Base-by-base conservation (phyloP, 2,329 filamentous ascomycete genomes). In the Fusarium haematococcum region DNA sequence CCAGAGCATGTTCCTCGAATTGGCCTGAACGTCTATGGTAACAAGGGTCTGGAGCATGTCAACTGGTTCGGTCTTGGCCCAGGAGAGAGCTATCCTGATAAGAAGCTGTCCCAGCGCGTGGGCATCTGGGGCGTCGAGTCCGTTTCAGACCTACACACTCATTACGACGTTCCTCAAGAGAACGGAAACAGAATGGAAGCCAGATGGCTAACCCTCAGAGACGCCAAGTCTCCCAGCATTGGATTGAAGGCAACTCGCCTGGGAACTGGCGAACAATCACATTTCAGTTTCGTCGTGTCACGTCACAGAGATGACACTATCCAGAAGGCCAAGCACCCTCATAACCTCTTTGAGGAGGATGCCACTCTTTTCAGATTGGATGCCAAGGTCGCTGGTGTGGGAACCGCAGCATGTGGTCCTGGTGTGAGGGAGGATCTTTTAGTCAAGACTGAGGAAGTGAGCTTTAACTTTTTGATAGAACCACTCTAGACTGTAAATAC, bases 151-250 rank as follows among this genome's bases (percentile, higher is more conserved):
- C 84, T 93, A 30, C 87, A 88, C 77, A 86, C 87, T 0, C 83
- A 85, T 1, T 93, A 93, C 75, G 92, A 94, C 20, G 90, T 91
- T 25, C 92, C 92, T 0, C 92, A 94, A 78, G 92, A 94, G 75
- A 90, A 88, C 62, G 90, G 90, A 1, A 94, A 93, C 79, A 85
- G 89, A 16, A 89, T 88, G 64, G 89, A 89, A 37, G 89, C 88
- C 0, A 84, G 88, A 8, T 93, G 90, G 88, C 80, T 93, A 5
- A 81, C 82, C 16, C 67, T 86, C 8, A 77, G 65, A 4, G 67
- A 80, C 25, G 61, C 67, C 11, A 64, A 63, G 9, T 65, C 75
- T 0, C 69, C 68, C 2, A 71, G 59, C 16, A 35, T 70, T 0
- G 78, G 78, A 4, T 43, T 81, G 1, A 72, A 78, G 3, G 77